phyloP scores from a whole-genome alignment of 208 protist species.

The Acanthamoeba triangularis region DNA sequence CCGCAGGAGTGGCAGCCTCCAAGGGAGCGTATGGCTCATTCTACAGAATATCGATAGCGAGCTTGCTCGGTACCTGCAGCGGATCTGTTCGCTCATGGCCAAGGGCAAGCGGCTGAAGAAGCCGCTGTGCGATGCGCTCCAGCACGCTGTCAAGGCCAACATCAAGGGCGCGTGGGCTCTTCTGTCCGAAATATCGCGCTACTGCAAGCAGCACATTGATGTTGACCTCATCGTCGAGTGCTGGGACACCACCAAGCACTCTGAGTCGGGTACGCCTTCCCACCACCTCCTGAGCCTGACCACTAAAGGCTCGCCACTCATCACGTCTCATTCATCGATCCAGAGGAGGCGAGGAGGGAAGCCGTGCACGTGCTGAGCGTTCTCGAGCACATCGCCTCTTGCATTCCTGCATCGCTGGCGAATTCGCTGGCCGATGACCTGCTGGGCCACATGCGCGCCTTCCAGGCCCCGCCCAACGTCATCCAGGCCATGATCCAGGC shows the following conservation, averaged over 20 bases:
- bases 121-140: slow-evolving; percentile 67
- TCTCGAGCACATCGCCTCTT: slow-evolving; percentile 36
- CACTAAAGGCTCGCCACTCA: not conserved
- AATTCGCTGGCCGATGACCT: slow-evolving; percentile 32
- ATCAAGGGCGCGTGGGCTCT: slow-evolving; percentile 63
- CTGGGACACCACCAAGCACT: slow-evolving; percentile 57
- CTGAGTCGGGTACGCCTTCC: not conserved
- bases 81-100: slow-evolving; percentile 43
- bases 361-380: slow-evolving; percentile 15
- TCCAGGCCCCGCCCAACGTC: slow-evolving; percentile 18
- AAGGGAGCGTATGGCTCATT: slow-evolving; percentile 72
- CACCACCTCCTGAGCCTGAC: not conserved
- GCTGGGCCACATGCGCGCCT: slow-evolving; percentile 14
- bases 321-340: not conserved
- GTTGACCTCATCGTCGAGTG: slow-evolving; percentile 14
- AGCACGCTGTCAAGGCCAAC: slow-evolving; percentile 40
- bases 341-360: slow-evolving; percentile 57
- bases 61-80: slow-evolving; percentile 50
- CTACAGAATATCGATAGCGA: slow-evolving; percentile 65
- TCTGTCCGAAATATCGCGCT: slow-evolving; percentile 23
- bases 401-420: not conserved
- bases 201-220: slow-evolving; percentile 43
- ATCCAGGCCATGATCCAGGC: slow-evolving; percentile 74
- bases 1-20: not conserved
- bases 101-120: slow-evolving; percentile 62